These are phyloP conservation scores for Calonectria crousiana DNA, from an alignment of 2,329 filamentous ascomycete genomes.

Conservation along the genomic window DNA sequence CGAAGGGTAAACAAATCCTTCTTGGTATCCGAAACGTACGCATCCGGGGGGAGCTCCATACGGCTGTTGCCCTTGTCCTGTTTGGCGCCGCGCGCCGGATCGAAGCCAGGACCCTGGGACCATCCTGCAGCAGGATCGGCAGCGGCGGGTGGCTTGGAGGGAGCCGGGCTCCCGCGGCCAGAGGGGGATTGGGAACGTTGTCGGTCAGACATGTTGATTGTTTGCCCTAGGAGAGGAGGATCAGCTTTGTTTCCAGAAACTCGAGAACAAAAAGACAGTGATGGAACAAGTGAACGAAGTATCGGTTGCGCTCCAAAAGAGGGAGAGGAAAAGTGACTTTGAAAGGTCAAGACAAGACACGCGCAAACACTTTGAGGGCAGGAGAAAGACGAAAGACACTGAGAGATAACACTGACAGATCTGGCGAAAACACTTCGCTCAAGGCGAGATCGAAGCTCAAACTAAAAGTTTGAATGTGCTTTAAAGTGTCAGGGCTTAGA, in stretches of 20 bases:
- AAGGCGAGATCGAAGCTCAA: not conserved
- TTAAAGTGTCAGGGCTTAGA: not conserved
- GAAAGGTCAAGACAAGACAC: not conserved
- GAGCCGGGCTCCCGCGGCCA: constrained; percentile 31
- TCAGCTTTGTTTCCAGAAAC: not conserved
- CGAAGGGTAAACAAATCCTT: constrained; percentile 52
- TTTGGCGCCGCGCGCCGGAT: constrained; percentile 55
- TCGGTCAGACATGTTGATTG: constrained; percentile 49
- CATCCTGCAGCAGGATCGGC: constrained; percentile 39
- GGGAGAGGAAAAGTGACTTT: not conserved
- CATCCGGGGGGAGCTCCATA: constrained; percentile 70
- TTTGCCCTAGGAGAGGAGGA: not conserved
- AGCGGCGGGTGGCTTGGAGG: constrained; percentile 31
- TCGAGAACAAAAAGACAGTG: not conserved
- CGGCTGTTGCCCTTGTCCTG: constrained; percentile 57
- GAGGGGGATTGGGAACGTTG: constrained; percentile 44
- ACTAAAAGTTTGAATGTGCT: not conserved
- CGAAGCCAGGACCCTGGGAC: constrained; percentile 53
- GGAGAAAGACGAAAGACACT: not conserved
- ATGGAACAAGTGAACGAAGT: constrained; percentile 18
- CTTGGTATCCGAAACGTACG: constrained; percentile 56
- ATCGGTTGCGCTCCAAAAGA: not conserved
- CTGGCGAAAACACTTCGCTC: not conserved
- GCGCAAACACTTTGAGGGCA: not conserved
- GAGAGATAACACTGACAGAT: not conserved